Evolutionary conservation across 441 rosid species (phyloP), one percentile per base, ranked within the genome.

Genomic region (Arabidopsis hybrid): DNA sequence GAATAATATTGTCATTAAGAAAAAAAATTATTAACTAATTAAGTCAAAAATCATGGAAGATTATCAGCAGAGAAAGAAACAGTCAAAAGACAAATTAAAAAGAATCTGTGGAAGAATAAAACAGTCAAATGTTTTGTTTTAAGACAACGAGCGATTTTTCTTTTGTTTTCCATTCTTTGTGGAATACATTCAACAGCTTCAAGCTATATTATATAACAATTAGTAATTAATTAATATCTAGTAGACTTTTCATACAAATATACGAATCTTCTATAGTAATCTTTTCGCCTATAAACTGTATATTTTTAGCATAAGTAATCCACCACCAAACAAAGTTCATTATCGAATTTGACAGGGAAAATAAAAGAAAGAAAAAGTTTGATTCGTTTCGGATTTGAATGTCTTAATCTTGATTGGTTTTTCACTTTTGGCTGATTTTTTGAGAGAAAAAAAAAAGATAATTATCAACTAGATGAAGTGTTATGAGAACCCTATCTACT

Each of bases 121-220:
- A 65, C 34, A 76, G 57, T 31, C 53, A 64, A 57, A 47, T 42
- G 26, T 46, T 55, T 71, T 46, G 13, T 50, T 51, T 39, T 31
- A 65, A 11, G 59, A 65, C 36, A 66, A 59, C 45, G 43, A 43
- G 38, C 12, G 12, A 14, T 77, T 45, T 69, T 46, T 59, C 60
- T 59, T 59, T 51, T 46, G 17, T 65, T 77, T 65, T 75, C 72
- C 49, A 10, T 58, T 26, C 57, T 65, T 51, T 58, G 60, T 53
- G 55, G 80, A 77, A 77, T 77, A 66, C 72, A 72, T 77, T 55
- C 80, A 77, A 66, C 80, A 77, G 36, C 80, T 77, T 38, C 65
- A 43, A 66, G 32, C 60, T 77, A 60, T 55, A 58, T 34, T 64
- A 56, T 65, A 49, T 35, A 64, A 57, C 21, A 50, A 50, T 2